phyloP scores from a whole-genome alignment of 306 rosid genomes.

The Begonia fuchsioides region DNA sequence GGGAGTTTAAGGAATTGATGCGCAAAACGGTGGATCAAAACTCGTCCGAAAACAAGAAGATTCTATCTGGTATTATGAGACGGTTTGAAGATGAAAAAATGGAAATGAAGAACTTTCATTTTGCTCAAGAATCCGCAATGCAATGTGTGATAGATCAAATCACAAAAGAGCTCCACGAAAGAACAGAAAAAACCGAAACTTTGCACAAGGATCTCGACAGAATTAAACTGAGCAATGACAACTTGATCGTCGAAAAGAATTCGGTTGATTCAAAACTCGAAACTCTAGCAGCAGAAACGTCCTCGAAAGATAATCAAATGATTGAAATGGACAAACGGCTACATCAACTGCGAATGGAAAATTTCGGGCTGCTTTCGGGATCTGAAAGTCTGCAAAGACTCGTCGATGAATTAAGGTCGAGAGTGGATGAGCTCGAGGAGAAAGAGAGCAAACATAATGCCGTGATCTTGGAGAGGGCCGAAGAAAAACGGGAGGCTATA shows the following conservation, averaged over 20 bases:
- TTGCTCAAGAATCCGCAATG: constrained; percentile 23
- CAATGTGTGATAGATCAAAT: constrained; percentile 33
- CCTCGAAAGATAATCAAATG: constrained; percentile 28
- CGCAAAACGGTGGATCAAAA: constrained; percentile 18
- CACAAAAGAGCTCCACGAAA: constrained; percentile 31
- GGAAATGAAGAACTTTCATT: constrained; percentile 26
- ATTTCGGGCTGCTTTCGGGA: constrained; percentile 19
- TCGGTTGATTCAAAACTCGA: constrained; percentile 24
- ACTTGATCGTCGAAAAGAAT: constrained; percentile 44
- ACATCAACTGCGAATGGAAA: constrained; percentile 12
- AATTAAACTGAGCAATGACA: constrained; percentile 34
- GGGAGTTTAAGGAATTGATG: constrained; percentile 31
- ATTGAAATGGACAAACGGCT: constrained; percentile 26
- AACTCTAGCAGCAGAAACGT: constrained; percentile 29
- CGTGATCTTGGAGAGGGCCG: constrained; percentile 42
- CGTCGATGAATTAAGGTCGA: constrained; percentile 34
- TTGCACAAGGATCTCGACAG: constrained; percentile 36
- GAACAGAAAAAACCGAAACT: constrained; percentile 26
- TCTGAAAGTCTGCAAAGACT: constrained; percentile 21
- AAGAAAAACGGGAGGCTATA: constrained; percentile 78
- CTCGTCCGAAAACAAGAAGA: constrained; percentile 23
- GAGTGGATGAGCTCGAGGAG: constrained; percentile 37
- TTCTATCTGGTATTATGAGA: constrained; percentile 20
- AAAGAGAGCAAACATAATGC: constrained; percentile 36
- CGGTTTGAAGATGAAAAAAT: constrained; percentile 33